These are phyloP conservation scores for Saccharomycopsis crataegensis DNA, from an alignment of 1,139 yeast species.

Conservation along the genomic window DNA sequence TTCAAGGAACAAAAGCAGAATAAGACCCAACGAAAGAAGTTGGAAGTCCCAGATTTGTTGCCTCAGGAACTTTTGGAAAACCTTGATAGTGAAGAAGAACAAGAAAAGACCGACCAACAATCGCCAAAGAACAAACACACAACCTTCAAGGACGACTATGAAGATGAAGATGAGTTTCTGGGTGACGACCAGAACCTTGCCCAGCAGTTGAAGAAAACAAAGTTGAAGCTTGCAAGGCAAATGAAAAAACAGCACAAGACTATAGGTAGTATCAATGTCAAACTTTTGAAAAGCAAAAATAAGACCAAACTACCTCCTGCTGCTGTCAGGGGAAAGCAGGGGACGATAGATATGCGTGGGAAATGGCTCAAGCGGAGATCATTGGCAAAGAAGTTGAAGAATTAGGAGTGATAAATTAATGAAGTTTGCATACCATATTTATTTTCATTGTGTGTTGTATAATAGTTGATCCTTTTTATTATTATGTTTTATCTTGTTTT, in stretches of 20 bases:
- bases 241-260: slow-evolving; percentile 6
- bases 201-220: slow-evolving; percentile 1
- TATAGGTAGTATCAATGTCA: slow-evolving; percentile 15
- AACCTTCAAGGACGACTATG: slow-evolving; percentile 1
- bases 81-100: slow-evolving; percentile 1
- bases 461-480: too few relatives aligned
- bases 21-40: background rate
- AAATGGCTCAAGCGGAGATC: slow-evolving; percentile 17
- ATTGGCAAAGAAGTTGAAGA: slow-evolving; percentile 9
- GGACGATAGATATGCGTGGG: background rate
- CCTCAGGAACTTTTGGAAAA: slow-evolving; percentile 14
- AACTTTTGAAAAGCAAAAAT: slow-evolving; percentile 5
- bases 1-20: slow-evolving; percentile 12
- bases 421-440: background rate
- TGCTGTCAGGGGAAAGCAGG: slow-evolving; percentile 1
- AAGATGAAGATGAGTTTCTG: slow-evolving; percentile 3
- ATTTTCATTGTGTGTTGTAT: too few relatives aligned
- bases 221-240: slow-evolving; percentile 6
- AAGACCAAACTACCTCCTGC: slow-evolving; percentile 10
- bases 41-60: slow-evolving; percentile 15
- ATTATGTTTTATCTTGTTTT: too few relatives aligned
- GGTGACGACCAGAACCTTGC: background rate
- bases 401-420: background rate
- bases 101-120: background rate
- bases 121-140: slow-evolving; percentile 1